These are phyloP conservation scores for Venturia asperata DNA, from an alignment of 2,329 filamentous ascomycete species.

Conservation along the genomic window DNA sequence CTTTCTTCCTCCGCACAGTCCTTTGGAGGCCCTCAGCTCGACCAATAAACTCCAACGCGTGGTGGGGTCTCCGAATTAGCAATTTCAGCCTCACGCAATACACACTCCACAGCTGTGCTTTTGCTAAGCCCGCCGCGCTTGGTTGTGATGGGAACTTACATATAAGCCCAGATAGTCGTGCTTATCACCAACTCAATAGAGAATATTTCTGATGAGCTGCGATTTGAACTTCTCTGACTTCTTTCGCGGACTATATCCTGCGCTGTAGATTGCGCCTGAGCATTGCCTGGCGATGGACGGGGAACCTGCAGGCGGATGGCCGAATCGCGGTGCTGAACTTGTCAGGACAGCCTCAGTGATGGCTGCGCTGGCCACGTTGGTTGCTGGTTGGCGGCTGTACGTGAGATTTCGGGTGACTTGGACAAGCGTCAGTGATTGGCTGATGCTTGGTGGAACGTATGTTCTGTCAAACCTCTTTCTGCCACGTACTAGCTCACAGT, in stretches of 20 bases:
- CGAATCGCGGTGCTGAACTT: not conserved
- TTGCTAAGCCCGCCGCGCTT: not conserved
- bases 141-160: not conserved
- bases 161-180: not conserved
- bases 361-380: not conserved
- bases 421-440: not conserved
- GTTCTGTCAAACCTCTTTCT: not conserved
- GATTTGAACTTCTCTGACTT: not conserved
- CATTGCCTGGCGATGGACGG: not conserved
- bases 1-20: not conserved
- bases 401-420: not conserved
- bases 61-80: too few species aligned
- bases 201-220: not conserved
- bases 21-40: too few species aligned
- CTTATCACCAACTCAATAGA: not conserved
- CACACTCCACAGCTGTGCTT: not conserved
- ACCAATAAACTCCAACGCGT: too few species aligned
- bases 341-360: not conserved
- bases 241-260: not conserved
- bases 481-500: not conserved
- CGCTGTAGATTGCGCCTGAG: not conserved
- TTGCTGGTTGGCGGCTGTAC: not conserved
- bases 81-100: not conserved
- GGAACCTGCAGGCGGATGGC: not conserved
- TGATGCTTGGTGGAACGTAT: not conserved